Evolutionary conservation across 2,329 filamentous ascomycete species (phyloP), one percentile per base, ranked within the genome.

Genomic region (Aureobasidium sp.): DNA sequence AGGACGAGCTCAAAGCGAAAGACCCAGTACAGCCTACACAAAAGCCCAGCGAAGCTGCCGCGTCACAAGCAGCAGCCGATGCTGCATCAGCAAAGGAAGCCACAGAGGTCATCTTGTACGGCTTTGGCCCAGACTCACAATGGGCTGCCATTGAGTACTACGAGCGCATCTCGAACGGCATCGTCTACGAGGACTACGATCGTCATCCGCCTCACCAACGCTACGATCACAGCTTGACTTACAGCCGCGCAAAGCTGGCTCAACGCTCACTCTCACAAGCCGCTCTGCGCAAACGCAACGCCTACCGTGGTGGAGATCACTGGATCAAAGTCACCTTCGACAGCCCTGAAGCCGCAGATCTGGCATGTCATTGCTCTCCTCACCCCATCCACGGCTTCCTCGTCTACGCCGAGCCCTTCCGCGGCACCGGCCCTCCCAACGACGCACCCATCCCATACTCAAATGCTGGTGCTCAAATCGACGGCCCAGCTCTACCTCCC

Each of bases 111-210:
- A 85, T 96, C 61, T 80, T 97, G 16, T 89, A 92, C 67, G 93
- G 93, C 34, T 97, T 92, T 75, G 84, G 73, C 77, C 86, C 75
- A 81, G 79, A 83, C 5, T 72, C 74, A 8, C 83, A 86, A 70
- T 97, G 94, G 82, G 91, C 92, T 32, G 91, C 91, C 37, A 87
- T 97, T 68, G 86, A 89, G 67, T 90, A 90, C 75, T 97, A 89
- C 76, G 93, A 97, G 77, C 84, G 87, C 63, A 86, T 96, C 45
- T 93, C 90, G 7, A 75, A 77, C 36, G 92, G 92, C 30, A 78
- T 85, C 65, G 90, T 97, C 71, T 92, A 92, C 74, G 93, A 97
- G 76, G 92, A 97, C 75, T 97, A 97, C 74, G 86, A 91, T 9
- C 86, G 93, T 65, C 86, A 89, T 65, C 88, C 93, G n/a, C 89